Percentiles rank a stretch among this genome's conserved stretches.
Evolutionary conservation across 257 asterid genomes (phyloP).

Genomic region (Solanum phureja): DNA sequence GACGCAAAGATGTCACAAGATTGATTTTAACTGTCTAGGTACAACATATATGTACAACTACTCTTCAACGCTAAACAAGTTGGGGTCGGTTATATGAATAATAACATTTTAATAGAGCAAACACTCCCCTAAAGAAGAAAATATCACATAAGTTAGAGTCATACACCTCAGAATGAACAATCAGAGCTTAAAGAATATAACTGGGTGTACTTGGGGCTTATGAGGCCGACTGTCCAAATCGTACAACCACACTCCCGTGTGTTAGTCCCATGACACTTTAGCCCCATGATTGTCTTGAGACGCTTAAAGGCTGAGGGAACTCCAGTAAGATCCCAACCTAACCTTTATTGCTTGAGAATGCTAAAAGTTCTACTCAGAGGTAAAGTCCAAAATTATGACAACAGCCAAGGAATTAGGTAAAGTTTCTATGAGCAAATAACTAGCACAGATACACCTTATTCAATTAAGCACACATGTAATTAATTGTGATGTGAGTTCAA

Average conservation of each 20-base stretch:
- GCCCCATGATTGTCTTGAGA: background rate
- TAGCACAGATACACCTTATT: background rate
- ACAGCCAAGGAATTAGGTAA: background rate
- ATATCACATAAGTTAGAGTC: background rate
- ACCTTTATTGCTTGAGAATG: background rate
- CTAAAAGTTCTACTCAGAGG: background rate
- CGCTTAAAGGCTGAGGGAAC: background rate
- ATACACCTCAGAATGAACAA: background rate
- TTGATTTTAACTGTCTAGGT: background rate
- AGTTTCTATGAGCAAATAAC: background rate
- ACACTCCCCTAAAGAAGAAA: background rate
- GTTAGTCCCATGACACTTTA: background rate
- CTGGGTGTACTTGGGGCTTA: background rate
- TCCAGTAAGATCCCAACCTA: background rate
- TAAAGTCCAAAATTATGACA: background rate
- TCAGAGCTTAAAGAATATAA: background rate
- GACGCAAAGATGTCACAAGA: background rate
- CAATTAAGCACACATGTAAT: background rate
- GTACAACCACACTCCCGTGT: background rate
- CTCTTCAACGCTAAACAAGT: background rate
- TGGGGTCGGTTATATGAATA: background rate
- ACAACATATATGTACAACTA: background rate
- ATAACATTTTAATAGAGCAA: background rate
- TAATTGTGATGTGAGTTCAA: background rate
- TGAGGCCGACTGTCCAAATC: background rate